phyloP scores from a whole-genome alignment of 1,284 basidiomycete genomes.

The Xerocomus nothofagi region DNA sequence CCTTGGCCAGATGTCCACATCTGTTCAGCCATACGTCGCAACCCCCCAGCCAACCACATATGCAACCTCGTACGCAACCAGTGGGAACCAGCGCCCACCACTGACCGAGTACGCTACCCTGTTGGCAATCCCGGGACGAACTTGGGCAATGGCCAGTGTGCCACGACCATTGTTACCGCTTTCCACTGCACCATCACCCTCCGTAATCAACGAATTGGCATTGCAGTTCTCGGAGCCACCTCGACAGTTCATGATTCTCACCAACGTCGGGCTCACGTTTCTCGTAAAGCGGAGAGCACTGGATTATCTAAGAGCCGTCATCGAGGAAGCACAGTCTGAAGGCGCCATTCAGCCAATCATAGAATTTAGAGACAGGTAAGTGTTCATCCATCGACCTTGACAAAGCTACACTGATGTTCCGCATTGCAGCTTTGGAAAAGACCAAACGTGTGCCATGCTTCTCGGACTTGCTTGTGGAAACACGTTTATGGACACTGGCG shows the following conservation, averaged over 20 bases:
- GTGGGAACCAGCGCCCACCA: slow-evolving; percentile 54
- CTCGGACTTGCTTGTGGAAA: slow-evolving; percentile 78
- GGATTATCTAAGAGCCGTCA: slow-evolving; percentile 75
- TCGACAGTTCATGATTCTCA: slow-evolving; percentile 82
- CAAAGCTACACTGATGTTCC: slow-evolving; percentile 5
- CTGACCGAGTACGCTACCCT: slow-evolving; percentile 76
- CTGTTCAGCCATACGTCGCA: slow-evolving; percentile 41
- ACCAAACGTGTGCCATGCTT: slow-evolving; percentile 92
- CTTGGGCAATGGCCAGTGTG: slow-evolving; percentile 78
- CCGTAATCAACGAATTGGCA: slow-evolving; percentile 75
- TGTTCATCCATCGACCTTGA: slow-evolving; percentile 9
- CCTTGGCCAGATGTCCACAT: slow-evolving; percentile 57
- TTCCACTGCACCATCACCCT: slow-evolving; percentile 46
- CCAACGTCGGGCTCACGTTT: slow-evolving; percentile 82
- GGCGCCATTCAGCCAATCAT: slow-evolving; percentile 68
- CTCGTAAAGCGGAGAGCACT: slow-evolving; percentile 82
- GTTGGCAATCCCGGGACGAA: slow-evolving; percentile 75
- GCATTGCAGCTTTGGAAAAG: slow-evolving; percentile 70
- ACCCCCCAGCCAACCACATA: slow-evolving; percentile 39
- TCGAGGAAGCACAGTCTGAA: slow-evolving; percentile 71
- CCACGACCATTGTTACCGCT: slow-evolving; percentile 38
- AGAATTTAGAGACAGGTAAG: slow-evolving; percentile 71
- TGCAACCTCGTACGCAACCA: slow-evolving; percentile 40
- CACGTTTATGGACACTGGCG: slow-evolving; percentile 61
- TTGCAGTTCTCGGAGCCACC: slow-evolving; percentile 74